Conservation (phyloP, 1,284 basidiomycete species). For the Malassezia sp. region DNA sequence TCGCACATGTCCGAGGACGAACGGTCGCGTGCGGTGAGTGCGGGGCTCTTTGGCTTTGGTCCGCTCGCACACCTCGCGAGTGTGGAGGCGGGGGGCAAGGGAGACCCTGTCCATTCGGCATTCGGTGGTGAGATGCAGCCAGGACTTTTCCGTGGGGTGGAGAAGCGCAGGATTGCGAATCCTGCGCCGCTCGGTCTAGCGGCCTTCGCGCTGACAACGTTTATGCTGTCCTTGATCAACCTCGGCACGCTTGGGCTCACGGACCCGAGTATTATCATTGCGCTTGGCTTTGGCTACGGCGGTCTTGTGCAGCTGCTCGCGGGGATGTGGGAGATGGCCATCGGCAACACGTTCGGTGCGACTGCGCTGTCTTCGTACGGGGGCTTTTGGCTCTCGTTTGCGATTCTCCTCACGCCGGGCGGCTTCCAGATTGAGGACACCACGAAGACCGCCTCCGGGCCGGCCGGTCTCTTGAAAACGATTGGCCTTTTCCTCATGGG, state of each 20-base stretch:
- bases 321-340: constrained; percentile 59
- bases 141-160: constrained; percentile 1
- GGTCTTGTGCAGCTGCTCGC: constrained; percentile 62
- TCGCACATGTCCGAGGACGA: not conserved
- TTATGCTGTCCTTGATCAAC: constrained; percentile 50
- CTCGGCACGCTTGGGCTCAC: constrained; percentile 35
- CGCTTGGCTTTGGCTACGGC: constrained; percentile 50
- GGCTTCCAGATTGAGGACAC: constrained; percentile 18
- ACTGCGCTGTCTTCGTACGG: constrained; percentile 52
- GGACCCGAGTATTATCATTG: constrained; percentile 29
- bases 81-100: no score
- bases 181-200: constrained; percentile 51
- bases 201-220: constrained; percentile 50
- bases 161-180: constrained; percentile 49
- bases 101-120: not conserved
- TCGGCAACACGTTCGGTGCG: constrained; percentile 56
- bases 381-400: constrained; percentile 38
- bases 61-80: not conserved
- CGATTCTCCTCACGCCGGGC: constrained; percentile 36
- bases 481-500: constrained; percentile 30
- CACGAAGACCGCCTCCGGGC: constrained; percentile 19
- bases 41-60: constrained; percentile 6
- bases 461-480: constrained; percentile 19
- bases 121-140: constrained; percentile 17
- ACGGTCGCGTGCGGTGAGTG: not conserved